phyloP scores from a whole-genome alignment of 2,329 filamentous ascomycete genomes.

The Colletotrichum sp. region DNA sequence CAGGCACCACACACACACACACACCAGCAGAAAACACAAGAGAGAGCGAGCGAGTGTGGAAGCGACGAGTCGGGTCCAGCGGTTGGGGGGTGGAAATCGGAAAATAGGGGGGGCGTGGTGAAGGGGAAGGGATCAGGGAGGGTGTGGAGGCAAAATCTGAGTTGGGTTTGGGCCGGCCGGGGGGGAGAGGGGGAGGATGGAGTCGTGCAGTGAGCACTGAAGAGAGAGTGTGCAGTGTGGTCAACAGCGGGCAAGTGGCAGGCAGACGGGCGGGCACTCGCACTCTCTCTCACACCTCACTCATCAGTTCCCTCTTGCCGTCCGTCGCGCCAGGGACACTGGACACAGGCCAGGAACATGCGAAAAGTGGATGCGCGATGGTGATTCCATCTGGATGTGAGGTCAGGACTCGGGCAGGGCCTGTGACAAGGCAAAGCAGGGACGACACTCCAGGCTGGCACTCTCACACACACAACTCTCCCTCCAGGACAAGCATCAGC shows the following conservation, averaged over 20 bases:
- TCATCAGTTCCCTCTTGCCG: background rate
- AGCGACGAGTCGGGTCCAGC: conserved; percentile 20
- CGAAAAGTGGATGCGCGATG: background rate
- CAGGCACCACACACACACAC: too few species aligned
- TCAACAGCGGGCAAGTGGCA: background rate
- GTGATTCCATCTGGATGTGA: background rate
- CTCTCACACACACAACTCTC: background rate
- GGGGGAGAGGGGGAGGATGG: background rate
- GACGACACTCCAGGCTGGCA: background rate
- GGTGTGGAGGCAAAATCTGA: conserved; percentile 10
- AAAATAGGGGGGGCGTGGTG: background rate
- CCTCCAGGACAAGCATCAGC: background rate
- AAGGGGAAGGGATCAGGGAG: background rate
- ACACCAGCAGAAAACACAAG: background rate
- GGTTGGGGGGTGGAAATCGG: conserved; percentile 3
- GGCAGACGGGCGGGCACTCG: background rate
- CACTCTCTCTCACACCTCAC: background rate
- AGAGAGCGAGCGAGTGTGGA: conserved; percentile 1
- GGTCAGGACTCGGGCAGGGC: background rate
- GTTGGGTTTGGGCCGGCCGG: conserved; percentile 12
- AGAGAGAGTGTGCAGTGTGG: background rate
- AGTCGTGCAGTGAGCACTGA: background rate
- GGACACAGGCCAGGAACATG: background rate
- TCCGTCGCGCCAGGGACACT: background rate
- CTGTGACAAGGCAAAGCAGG: background rate